phyloP scores from a whole-genome alignment of 495 filamentous ascomycete species.

The Hypoxylon lenormandii region DNA sequence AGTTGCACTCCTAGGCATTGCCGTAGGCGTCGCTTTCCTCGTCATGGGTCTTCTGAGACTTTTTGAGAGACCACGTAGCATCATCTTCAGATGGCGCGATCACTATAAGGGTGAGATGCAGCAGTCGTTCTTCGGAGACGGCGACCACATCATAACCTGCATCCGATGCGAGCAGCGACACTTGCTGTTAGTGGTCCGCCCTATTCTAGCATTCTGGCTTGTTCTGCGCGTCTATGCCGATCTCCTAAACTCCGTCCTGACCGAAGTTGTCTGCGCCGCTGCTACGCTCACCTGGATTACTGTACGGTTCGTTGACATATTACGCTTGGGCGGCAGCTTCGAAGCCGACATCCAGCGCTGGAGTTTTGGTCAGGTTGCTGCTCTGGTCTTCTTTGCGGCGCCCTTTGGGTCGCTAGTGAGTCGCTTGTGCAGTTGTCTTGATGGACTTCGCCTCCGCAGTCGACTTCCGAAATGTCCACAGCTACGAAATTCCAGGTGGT shows the following conservation, averaged over 20 bases:
- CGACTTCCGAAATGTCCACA: not conserved
- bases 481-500: conserved; percentile 15
- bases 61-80: conserved; percentile 35
- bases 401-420: conserved; percentile 35
- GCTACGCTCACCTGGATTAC: conserved; percentile 36
- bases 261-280: conserved; percentile 30
- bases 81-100: conserved; percentile 41
- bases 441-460: conserved; percentile 4
- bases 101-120: conserved; percentile 42
- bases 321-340: conserved; percentile 28
- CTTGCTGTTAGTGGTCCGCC: conserved; percentile 38
- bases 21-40: conserved; percentile 17
- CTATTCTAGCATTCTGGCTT: conserved; percentile 40
- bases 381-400: conserved; percentile 35
- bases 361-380: conserved; percentile 36
- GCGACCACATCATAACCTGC: conserved; percentile 41
- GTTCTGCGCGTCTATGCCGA: conserved; percentile 41
- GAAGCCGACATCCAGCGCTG: conserved; percentile 25
- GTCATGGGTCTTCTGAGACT: conserved; percentile 33
- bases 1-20: conserved; percentile 32
- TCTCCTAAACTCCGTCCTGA: conserved; percentile 37
- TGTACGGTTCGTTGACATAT: conserved; percentile 39
- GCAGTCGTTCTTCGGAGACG: conserved; percentile 40
- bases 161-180: conserved; percentile 45
- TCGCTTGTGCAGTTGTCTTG: conserved; percentile 23